phyloP scores from a whole-genome alignment of 164 flowering plant genomes.

The Aristolochia californica region DNA sequence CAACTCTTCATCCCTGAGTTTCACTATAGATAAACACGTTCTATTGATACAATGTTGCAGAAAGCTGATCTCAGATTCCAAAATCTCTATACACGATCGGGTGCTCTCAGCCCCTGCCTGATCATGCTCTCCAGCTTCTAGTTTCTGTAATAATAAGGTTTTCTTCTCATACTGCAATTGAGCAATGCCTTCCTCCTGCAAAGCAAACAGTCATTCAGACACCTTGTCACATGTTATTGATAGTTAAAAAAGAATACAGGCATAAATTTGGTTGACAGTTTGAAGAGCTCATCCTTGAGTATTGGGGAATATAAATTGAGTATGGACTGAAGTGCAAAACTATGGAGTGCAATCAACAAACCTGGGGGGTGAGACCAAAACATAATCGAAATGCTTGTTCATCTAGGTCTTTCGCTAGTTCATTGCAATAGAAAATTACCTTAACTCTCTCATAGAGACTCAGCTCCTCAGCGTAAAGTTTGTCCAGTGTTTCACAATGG shows the following conservation, averaged over 20 bases:
- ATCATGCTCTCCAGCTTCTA: constrained; percentile 49
- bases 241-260: too few species aligned
- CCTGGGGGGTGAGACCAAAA: too few species aligned
- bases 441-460: constrained; percentile 61
- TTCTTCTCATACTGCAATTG: constrained; percentile 56
- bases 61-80: constrained; percentile 37
- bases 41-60: constrained; percentile 46
- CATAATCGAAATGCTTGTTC: too few species aligned
- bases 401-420: too few species aligned
- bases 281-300: too few species aligned
- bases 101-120: constrained; percentile 48
- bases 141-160: constrained; percentile 44
- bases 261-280: too few species aligned
- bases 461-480: constrained; percentile 54
- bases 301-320: too few species aligned
- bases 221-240: not conserved
- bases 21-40: constrained; percentile 39
- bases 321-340: too few species aligned
- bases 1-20: constrained; percentile 55
- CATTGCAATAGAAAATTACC: constrained; percentile 25
- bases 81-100: constrained; percentile 39
- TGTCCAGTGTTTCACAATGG: constrained; percentile 59
- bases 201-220: not conserved
- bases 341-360: too few species aligned
- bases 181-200: constrained; percentile 58